A percentile compares a stretch with the other conserved stretches of the same genome.
Conservation (phyloP, 306 rosid species). For the Vicia villosa region DNA sequence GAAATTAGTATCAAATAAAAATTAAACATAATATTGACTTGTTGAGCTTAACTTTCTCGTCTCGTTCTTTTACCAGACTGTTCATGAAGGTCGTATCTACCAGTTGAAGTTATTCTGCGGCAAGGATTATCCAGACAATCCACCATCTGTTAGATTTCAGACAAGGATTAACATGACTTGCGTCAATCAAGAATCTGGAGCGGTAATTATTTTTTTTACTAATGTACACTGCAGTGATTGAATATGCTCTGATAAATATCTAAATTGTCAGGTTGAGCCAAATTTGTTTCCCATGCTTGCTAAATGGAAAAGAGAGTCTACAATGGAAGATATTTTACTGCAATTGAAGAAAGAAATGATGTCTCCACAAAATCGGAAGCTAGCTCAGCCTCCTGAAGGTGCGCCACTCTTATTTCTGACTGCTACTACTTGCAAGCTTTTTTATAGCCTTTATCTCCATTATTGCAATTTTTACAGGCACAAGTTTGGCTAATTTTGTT, state of each 20-base stretch:
- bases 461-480: constrained; percentile 1
- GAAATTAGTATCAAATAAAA: background rate
- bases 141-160: constrained; percentile 94
- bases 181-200: constrained; percentile 82
- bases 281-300: constrained; percentile 88
- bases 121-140: constrained; percentile 87
- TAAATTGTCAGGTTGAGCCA: constrained; percentile 81
- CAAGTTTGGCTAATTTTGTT: constrained; percentile 3
- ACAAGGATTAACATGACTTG: constrained; percentile 93
- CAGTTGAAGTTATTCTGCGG: constrained; percentile 94
- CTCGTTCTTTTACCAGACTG: constrained; percentile 63
- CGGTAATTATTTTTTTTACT: constrained; percentile 56
- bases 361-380: constrained; percentile 92
- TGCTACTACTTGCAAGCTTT: background rate
- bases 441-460: background rate
- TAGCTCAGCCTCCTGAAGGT: constrained; percentile 97
- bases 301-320: constrained; percentile 88
- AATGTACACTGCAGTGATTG: constrained; percentile 27
- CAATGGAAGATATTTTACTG: constrained; percentile 86
- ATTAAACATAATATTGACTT: constrained; percentile 21
- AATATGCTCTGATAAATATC: constrained; percentile 39
- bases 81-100: constrained; percentile 93
- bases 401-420: constrained; percentile 31
- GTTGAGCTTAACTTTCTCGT: constrained; percentile 26
- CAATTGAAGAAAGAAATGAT: constrained; percentile 96